Conservation (phyloP, 116 monocot species). For the Trichopus zeylanicus region DNA sequence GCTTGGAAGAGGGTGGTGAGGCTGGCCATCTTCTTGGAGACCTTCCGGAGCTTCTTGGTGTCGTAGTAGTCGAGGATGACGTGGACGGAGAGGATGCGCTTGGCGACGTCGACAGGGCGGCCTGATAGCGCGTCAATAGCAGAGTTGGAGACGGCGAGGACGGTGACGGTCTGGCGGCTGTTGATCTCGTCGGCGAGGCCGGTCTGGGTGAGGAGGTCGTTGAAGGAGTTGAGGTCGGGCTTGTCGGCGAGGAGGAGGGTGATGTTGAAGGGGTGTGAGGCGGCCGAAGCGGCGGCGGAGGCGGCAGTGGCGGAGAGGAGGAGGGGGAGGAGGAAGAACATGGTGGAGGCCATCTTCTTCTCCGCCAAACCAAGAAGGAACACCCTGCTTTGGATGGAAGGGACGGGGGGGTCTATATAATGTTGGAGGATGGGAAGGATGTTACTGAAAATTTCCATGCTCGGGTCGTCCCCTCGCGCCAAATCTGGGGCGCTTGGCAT, state of each 20-base stretch:
- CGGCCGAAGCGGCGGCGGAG: conserved; percentile 21
- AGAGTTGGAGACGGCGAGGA: too few species aligned
- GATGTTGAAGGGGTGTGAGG: conserved; percentile 62
- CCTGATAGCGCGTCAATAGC: too few species aligned
- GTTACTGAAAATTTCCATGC: neutral
- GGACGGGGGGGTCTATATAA: neutral
- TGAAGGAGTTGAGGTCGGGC: conserved; percentile 41
- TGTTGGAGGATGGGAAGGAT: neutral
- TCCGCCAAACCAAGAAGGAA: conserved; percentile 4
- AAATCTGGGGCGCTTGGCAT: too few species aligned
- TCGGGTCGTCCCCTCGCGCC: neutral
- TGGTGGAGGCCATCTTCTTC: neutral
- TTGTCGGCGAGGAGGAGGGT: conserved; percentile 30
- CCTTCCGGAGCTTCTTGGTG: conserved; percentile 22
- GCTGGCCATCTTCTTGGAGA: conserved; percentile 11
- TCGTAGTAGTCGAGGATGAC: too few species aligned
- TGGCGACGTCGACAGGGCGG: too few species aligned
- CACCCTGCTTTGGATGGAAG: neutral
- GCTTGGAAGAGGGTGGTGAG: conserved; percentile 53
- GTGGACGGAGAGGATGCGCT: too few species aligned
- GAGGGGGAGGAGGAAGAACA: conserved; percentile 15
- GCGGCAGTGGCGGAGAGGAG: conserved; percentile 8
- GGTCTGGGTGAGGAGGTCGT: conserved; percentile 36
- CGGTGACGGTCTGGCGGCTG: conserved; percentile 38
- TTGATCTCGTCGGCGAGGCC: conserved; percentile 46